Evolutionary conservation across 1,284 basidiomycete species (phyloP), one percentile per base, ranked within the genome.

Genomic region (Stereum hirsutum): DNA sequence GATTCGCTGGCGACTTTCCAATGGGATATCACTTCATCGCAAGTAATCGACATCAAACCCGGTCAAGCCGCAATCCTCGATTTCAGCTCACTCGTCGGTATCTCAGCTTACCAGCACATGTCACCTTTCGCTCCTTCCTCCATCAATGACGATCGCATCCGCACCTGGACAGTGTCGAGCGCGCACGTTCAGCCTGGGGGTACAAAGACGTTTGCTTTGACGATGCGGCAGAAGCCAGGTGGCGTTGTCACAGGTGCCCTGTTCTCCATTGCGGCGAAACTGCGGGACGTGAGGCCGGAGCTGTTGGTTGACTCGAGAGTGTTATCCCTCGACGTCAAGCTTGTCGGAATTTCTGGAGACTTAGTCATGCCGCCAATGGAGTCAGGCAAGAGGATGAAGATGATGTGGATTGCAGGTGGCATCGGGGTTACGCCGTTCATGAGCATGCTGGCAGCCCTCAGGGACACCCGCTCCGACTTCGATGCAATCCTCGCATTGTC

Each of bases 81-180:
- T 50, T 70, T 79, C 56, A 63, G 65, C 1, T 58, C 65, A 3
- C 59, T 81, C 24, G 54, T 80, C 4, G 74, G 77, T 3, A 43
- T 57, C 21, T 59, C 60, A 12, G 57, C 57, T 20, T 77, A 75
- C 52, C 58, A 63, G 30, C 75, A 79, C 52, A 75, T 80, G 65
- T 63, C 70, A 1, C 59, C 64, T 2, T 50, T 54, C 8, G 63
- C 69, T 21, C 73, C 74, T 0, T 61, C 56, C 4, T 63, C 64
- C 14, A 58, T 78, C 19, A 81, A 81, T 54, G 78, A 82, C 51
- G 78, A 82, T 51, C 65, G 74, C 23, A 66, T 82, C 37, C 72
- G 79, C 15, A 82, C 78, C 1, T 82, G 80, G 78, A 81, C 76
- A 0, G 63, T 81, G 11, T 78, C 78, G 1, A 62, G 60, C 28